phyloP scores from a whole-genome alignment of 176 grass and related monocot genomes.

The Canna indica region DNA sequence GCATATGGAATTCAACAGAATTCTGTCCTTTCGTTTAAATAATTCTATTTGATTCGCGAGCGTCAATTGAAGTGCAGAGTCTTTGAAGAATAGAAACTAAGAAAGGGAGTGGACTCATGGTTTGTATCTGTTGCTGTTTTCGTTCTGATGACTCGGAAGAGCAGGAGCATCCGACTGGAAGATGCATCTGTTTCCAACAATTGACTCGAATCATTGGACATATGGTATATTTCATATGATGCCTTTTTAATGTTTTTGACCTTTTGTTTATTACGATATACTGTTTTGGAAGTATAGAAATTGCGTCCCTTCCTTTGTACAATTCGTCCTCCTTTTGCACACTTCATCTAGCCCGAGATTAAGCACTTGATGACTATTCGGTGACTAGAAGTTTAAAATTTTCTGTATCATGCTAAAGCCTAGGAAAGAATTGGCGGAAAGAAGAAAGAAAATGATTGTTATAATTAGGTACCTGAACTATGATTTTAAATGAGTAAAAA shows the following conservation, averaged over 20 bases:
- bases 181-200: not conserved
- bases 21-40: too few relatives aligned
- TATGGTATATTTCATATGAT: not conserved
- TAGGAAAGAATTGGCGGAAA: too few relatives aligned
- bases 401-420: too few relatives aligned
- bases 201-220: not conserved
- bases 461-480: too few relatives aligned
- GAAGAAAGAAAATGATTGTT: too few relatives aligned
- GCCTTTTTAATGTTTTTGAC: not conserved
- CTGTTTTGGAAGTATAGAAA: not conserved
- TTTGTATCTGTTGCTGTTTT: not conserved
- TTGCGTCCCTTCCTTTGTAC: not conserved
- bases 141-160: not conserved
- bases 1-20: too few relatives aligned
- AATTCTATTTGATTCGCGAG: too few relatives aligned
- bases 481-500: too few relatives aligned
- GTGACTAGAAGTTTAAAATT: too few relatives aligned
- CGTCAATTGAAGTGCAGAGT: not conserved
- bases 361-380: too few relatives aligned
- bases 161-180: not conserved
- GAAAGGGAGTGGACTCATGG: not conserved
- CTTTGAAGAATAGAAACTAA: not conserved
- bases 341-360: not conserved
- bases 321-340: too few relatives aligned
- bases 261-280: not conserved